These are phyloP conservation scores for Scedosporium boydii DNA, from an alignment of 2,329 filamentous ascomycete species.

Conservation along the genomic window DNA sequence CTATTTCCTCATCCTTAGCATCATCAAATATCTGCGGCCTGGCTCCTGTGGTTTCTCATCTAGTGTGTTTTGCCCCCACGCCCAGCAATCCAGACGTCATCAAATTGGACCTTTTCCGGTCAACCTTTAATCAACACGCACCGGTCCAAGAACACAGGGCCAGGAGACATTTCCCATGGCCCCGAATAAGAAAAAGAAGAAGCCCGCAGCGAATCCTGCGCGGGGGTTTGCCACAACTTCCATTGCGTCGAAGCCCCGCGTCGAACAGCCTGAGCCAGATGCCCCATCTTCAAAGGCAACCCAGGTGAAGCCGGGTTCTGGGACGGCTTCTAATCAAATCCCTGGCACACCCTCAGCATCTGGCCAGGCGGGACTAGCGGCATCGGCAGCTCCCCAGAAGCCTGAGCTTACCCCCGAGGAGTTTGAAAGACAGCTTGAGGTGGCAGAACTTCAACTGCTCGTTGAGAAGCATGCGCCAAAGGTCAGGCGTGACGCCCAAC, in stretches of 20 bases:
- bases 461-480: constrained; percentile 78
- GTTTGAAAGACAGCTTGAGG: constrained; percentile 79
- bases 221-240: constrained; percentile 92
- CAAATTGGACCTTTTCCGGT: too few species aligned
- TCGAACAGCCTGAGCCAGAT: constrained; percentile 41
- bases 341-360: background rate
- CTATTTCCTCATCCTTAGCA: too few species aligned
- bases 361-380: background rate
- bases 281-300: constrained; percentile 11
- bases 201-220: constrained; percentile 75
- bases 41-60: too few species aligned
- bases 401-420: constrained; percentile 67
- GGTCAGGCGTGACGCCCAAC: constrained; percentile 66
- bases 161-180: background rate
- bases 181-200: constrained; percentile 72
- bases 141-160: too few species aligned
- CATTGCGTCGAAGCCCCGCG: constrained; percentile 70
- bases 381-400: constrained; percentile 10
- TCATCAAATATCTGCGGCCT: too few species aligned
- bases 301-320: constrained; percentile 11
- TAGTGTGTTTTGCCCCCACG: too few species aligned
- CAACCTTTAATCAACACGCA: too few species aligned
- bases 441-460: constrained; percentile 78
- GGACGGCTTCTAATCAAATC: constrained; percentile 6
- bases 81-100: too few species aligned